Conservation (phyloP, 2,329 filamentous ascomycete species). For the Rhinocladiella similis region DNA sequence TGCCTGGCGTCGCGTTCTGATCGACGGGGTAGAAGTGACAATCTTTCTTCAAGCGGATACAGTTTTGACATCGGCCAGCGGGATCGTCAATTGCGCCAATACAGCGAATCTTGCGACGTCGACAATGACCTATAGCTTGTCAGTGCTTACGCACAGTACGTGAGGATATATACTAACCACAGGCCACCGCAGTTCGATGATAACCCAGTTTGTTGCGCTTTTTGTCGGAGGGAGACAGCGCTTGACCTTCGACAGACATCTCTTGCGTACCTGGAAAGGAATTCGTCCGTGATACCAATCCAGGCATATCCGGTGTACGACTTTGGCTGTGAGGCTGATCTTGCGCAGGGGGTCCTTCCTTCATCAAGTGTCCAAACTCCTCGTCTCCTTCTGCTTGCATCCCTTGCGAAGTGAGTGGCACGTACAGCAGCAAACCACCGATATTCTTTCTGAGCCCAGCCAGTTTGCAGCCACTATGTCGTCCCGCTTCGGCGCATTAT, state of each 20-base stretch:
- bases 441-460: background rate
- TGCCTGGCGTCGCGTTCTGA: conserved; percentile 55
- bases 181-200: conserved; percentile 91
- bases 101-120: conserved; percentile 90
- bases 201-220: conserved; percentile 92
- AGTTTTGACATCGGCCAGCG: conserved; percentile 82
- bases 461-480: background rate
- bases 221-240: conserved; percentile 58
- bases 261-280: conserved; percentile 52
- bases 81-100: conserved; percentile 71
- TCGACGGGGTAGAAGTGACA: conserved; percentile 92
- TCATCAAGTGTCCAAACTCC: conserved; percentile 3
- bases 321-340: background rate
- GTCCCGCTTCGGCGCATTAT: conserved; percentile 12
- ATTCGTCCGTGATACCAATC: conserved; percentile 40
- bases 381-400: conserved; percentile 21
- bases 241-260: conserved; percentile 34
- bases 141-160: conserved; percentile 5
- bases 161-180: conserved; percentile 66
- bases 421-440: too few relatives aligned
- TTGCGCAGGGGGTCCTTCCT: conserved; percentile 2
- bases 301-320: conserved; percentile 19
- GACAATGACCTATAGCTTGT: conserved; percentile 71
- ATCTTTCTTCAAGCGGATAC: conserved; percentile 90
- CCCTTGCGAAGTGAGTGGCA: background rate